Evolutionary conservation across 139 green algal genomes (phyloP).

Genomic region (Trebouxia sp.): DNA sequence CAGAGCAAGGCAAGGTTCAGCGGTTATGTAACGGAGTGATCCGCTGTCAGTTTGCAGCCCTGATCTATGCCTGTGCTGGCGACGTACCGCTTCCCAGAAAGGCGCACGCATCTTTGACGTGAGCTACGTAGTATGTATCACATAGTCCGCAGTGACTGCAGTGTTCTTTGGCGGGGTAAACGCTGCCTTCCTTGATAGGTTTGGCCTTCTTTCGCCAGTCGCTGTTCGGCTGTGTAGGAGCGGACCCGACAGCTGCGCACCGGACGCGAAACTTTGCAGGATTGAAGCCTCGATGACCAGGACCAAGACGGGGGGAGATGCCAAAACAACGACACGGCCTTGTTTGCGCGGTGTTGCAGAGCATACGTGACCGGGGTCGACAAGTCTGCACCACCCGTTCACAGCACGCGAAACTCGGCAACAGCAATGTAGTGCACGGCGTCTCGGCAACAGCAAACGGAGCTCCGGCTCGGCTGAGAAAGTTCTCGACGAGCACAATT

Average conservation of each 20-base stretch:
- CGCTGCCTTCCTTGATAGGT: conserved; percentile 74
- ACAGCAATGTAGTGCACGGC: too few species aligned
- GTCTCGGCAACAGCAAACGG: too few species aligned
- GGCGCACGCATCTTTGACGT: conserved; percentile 95
- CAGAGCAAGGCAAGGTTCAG: not conserved
- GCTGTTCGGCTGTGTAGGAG: not conserved
- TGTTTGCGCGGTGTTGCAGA: not conserved
- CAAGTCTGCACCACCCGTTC: too few species aligned
- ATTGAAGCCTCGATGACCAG: not conserved
- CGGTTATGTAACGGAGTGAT: too few species aligned
- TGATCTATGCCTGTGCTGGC: not conserved
- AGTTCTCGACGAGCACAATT: too few species aligned
- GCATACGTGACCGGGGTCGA: too few species aligned
- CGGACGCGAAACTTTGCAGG: not conserved
- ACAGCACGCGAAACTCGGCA: too few species aligned
- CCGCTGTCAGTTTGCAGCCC: too few species aligned
- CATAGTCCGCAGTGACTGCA: conserved; percentile 94
- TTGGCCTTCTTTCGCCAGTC: conserved; percentile 57
- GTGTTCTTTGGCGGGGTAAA: conserved; percentile 86
- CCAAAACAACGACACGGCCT: too few species aligned
- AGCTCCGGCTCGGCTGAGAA: too few species aligned
- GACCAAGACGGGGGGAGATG: too few species aligned
- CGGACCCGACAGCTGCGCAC: not conserved
- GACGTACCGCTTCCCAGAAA: conserved; percentile 87
- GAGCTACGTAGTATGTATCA: conserved; percentile 91